Percentiles rank a stretch among this genome's conserved stretches.
These are phyloP conservation scores for Singerocomus rubriflavus DNA, from an alignment of 1,284 basidiomycete genomes.

Conservation along the genomic window DNA sequence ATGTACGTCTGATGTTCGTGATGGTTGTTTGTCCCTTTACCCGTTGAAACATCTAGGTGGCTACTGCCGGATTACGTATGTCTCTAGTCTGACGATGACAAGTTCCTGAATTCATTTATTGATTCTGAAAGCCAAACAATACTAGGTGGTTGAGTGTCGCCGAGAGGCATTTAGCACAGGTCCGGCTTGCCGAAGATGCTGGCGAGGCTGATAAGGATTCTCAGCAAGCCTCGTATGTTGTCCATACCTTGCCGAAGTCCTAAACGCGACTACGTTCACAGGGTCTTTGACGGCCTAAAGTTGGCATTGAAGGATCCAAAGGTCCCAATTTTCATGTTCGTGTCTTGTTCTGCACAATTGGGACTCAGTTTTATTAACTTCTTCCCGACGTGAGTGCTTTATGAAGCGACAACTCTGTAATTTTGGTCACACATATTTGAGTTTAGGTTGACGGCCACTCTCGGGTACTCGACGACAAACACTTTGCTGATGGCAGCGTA, in stretches of 20 bases:
- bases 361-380: constrained; percentile 73
- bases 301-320: constrained; percentile 63
- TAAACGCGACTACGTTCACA: constrained; percentile 19
- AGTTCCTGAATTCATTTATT: not conserved
- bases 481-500: constrained; percentile 64
- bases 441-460: constrained; percentile 56
- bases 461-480: constrained; percentile 59
- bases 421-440: not conserved
- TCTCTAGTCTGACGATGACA: not conserved
- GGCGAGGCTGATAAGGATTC: constrained; percentile 66
- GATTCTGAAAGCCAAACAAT: constrained; percentile 50
- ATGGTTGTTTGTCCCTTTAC: no score
- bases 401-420: not conserved
- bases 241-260: constrained; percentile 30
- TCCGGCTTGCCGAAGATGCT: constrained; percentile 71
- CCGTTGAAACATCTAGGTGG: constrained; percentile 35
- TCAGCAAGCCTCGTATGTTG: constrained; percentile 41
- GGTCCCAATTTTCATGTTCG: constrained; percentile 56
- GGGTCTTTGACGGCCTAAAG: constrained; percentile 50
- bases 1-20: constrained; percentile 40
- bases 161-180: constrained; percentile 65
- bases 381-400: constrained; percentile 59
- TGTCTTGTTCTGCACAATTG: constrained; percentile 50
- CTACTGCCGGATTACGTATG: constrained; percentile 55
- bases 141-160: constrained; percentile 60